Evolutionary conservation across 2,329 filamentous ascomycete species (phyloP).

Genomic region (Colletotrichum tabaci): DNA sequence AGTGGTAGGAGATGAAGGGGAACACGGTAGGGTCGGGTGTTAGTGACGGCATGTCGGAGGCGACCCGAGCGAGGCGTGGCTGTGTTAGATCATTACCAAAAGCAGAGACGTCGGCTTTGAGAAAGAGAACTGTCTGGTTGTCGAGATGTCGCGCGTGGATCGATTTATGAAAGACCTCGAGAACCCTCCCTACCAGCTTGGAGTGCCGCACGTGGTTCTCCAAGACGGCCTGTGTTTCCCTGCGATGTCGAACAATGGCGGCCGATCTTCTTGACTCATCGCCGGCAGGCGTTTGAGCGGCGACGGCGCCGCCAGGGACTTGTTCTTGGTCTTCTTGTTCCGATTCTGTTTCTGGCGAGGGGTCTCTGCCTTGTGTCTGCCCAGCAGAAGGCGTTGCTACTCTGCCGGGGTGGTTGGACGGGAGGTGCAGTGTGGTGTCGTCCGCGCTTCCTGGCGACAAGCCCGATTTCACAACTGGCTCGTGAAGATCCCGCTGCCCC

Average conservation of each 20-base stretch:
- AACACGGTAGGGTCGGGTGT: conserved; percentile 31
- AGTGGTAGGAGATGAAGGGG: conserved; percentile 47
- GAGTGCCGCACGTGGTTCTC: conserved; percentile 31
- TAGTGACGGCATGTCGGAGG: not conserved
- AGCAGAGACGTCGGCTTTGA: conserved; percentile 36
- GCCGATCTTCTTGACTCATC: not conserved
- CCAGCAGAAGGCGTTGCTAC: not conserved
- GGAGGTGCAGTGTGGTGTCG: conserved; percentile 29
- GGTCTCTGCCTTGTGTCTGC: not conserved
- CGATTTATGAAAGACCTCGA: conserved; percentile 37
- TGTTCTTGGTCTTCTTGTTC: not conserved
- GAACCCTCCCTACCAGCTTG: conserved; percentile 25
- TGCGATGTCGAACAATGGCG: conserved; percentile 14
- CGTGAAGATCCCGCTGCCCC: conserved; percentile 48
- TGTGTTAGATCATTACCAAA: conserved; percentile 33
- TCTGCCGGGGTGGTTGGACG: conserved; percentile 30
- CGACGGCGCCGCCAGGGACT: too few species aligned
- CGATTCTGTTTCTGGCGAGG: not conserved
- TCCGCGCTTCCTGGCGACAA: conserved; percentile 6
- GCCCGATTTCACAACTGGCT: conserved; percentile 30
- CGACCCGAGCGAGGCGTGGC: not conserved
- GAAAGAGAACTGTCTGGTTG: conserved; percentile 20
- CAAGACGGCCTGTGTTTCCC: conserved; percentile 29
- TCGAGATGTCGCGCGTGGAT: conserved; percentile 33
- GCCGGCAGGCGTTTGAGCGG: not conserved